Evolutionary conservation across 257 asterid genomes (phyloP), one percentile per base, ranked within the genome.

Genomic region (Petrea volubilis): DNA sequence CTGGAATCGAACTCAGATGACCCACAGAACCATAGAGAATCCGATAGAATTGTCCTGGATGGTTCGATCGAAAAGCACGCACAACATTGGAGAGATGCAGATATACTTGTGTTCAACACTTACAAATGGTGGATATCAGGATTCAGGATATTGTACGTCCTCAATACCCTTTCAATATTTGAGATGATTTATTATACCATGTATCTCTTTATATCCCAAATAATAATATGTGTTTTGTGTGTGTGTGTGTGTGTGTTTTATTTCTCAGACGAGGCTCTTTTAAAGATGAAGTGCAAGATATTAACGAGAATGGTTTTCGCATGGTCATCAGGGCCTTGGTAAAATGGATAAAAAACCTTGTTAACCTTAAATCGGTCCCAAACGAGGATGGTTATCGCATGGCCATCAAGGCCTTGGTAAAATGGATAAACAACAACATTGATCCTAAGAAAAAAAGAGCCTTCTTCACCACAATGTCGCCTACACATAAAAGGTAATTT

Each of bases 111-210:
- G 4, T 94, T 94, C 88, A 86, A 91, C 77, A 81, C 95, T 20
- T 94, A 91, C 64, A 79, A 86, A 40, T 94, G 98, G 98, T 91
- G 98, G 98, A 86, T 79, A 73, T 41, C 86, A 0, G 91, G 90
- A 43, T 81, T 93, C 76, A 80, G 85, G 23, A 66, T 93, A 23
- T 34, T 85, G 96, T 92, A 79, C 8, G 71, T 40, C 62, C 33
- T 36, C 7, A 12, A 2, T 38, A 51, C 13, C 0, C 28, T 5
- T 59, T 44, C 20, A 3, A 8, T 13, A 13, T 8, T 44, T 13
- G 9, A 7, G 3, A 5, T 34, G 9, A 34, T 40, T 8, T 8
- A 8, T 7, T 3, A 7, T 40, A 13, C 2, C 17, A 0, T 52
- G n/a, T 38, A 21, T 13, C 5, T 28, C 17, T 18, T 20, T 36